Evolutionary conservation across 2,329 filamentous ascomycete genomes (phyloP).

Genomic region (Simplicillium sp.): DNA sequence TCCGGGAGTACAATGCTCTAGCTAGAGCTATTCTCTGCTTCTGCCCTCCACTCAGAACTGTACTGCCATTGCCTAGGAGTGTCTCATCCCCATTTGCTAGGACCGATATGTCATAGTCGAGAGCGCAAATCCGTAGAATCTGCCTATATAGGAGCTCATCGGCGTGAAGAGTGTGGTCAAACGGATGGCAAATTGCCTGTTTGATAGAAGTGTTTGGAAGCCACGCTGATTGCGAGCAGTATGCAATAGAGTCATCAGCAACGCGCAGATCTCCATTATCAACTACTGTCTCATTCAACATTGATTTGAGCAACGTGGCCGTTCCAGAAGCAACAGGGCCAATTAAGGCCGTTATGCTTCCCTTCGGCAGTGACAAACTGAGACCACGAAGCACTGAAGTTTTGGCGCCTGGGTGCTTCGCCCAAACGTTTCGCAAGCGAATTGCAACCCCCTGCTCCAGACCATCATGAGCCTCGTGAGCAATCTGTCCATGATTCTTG

Average conservation of each 20-base stretch:
- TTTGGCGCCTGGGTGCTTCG: slow-evolving; percentile 1
- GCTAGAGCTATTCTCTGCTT: slow-evolving; percentile 21
- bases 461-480: not conserved
- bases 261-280: slow-evolving; percentile 2
- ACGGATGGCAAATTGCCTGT: slow-evolving; percentile 16
- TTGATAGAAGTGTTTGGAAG: slow-evolving; percentile 19
- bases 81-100: slow-evolving; percentile 22
- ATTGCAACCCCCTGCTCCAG: not conserved
- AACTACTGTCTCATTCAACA: slow-evolving; percentile 16
- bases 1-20: slow-evolving; percentile 18
- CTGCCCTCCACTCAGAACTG: slow-evolving; percentile 27
- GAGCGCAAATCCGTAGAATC: slow-evolving; percentile 14
- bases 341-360: slow-evolving; percentile 14
- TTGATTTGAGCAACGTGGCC: slow-evolving; percentile 19
- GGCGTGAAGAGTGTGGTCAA: slow-evolving; percentile 15
- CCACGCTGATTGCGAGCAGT: slow-evolving; percentile 11
- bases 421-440: not conserved
- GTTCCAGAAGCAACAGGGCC: slow-evolving; percentile 27
- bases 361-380: not conserved
- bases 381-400: not conserved
- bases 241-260: slow-evolving; percentile 1
- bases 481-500: not conserved
- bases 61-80: slow-evolving; percentile 23
- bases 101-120: slow-evolving; percentile 14
- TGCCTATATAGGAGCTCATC: slow-evolving; percentile 15